Percentiles rank a stretch among this genome's conserved stretches.
Evolutionary conservation across 495 filamentous ascomycete genomes (phyloP).

Genomic region (Penicillium canariense): DNA sequence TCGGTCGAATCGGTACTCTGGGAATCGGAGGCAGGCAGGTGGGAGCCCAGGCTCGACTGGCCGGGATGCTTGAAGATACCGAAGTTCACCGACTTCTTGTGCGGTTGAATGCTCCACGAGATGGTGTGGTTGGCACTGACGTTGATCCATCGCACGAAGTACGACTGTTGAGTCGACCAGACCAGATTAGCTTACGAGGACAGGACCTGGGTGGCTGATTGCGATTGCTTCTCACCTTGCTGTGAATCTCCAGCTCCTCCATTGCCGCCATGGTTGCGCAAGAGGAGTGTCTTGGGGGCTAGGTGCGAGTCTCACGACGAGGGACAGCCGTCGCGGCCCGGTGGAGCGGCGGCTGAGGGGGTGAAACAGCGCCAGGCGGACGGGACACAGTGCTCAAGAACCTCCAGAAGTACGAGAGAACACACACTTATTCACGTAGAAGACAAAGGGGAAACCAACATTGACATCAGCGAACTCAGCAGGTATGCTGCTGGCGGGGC

Average conservation of each 20-base stretch:
- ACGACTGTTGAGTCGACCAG: conserved; percentile 63
- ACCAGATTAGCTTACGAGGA: neutral
- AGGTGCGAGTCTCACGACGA: conserved; percentile 13
- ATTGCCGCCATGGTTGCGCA: conserved; percentile 74
- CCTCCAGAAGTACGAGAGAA: neutral
- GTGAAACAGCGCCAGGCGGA: conserved; percentile 12
- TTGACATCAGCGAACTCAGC: neutral
- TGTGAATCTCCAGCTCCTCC: conserved; percentile 96
- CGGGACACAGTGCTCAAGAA: neutral
- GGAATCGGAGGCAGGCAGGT: conserved; percentile 41
- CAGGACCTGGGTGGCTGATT: neutral
- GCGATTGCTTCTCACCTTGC: conserved; percentile 65
- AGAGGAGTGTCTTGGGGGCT: neutral
- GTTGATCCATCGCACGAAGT: conserved; percentile 95
- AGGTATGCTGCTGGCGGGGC: neutral
- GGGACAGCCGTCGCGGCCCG: conserved; percentile 19
- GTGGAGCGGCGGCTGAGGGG: conserved; percentile 29
- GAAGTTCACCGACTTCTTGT: conserved; percentile 97
- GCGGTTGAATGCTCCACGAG: conserved; percentile 95
- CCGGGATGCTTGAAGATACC: conserved; percentile 96
- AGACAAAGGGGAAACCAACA: neutral
- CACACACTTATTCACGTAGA: neutral
- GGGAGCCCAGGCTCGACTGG: conserved; percentile 51
- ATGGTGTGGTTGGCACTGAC: conserved; percentile 87
- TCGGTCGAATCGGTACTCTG: conserved; percentile 44